Conservation (phyloP, 140 eudicot genomes). For the Ambrosia hybrid region DNA sequence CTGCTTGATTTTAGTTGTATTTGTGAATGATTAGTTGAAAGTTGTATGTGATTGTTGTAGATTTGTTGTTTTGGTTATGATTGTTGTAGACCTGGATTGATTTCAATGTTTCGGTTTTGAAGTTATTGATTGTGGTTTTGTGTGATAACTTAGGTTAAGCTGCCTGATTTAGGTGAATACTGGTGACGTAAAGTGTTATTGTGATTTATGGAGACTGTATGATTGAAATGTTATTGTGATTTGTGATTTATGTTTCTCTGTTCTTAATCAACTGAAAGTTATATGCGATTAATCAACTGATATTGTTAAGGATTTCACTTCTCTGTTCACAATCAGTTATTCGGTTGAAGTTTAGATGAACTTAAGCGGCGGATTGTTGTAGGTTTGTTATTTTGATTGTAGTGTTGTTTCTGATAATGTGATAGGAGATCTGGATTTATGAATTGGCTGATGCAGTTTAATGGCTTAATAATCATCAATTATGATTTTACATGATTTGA, state of each 20-base stretch:
- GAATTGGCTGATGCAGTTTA: constrained; percentile 11
- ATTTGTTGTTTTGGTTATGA: too few relatives aligned
- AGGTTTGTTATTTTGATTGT: not conserved
- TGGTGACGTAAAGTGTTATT: not conserved
- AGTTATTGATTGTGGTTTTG: too few relatives aligned
- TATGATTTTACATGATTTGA: not conserved
- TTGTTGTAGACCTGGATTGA: not conserved
- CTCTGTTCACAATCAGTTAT: not conserved
- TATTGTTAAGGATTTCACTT: not conserved
- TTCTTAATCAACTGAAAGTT: too few relatives aligned
- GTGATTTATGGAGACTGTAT: constrained; percentile 11
- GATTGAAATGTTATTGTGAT: too few relatives aligned
- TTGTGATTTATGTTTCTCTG: too few relatives aligned
- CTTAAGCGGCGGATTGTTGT: not conserved
- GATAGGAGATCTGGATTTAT: not conserved
- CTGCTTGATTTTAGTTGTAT: too few relatives aligned
- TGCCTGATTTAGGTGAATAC: not conserved
- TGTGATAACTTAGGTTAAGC: too few relatives aligned
- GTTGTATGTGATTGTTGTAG: too few relatives aligned
- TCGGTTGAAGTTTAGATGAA: not conserved
- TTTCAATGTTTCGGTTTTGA: not conserved
- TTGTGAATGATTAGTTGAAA: too few relatives aligned
- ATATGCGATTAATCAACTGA: too few relatives aligned
- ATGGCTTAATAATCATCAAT: not conserved
- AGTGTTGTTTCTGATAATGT: not conserved